Base-by-base conservation (phyloP, 306 rosid genomes). In the Rosa multiflora region DNA sequence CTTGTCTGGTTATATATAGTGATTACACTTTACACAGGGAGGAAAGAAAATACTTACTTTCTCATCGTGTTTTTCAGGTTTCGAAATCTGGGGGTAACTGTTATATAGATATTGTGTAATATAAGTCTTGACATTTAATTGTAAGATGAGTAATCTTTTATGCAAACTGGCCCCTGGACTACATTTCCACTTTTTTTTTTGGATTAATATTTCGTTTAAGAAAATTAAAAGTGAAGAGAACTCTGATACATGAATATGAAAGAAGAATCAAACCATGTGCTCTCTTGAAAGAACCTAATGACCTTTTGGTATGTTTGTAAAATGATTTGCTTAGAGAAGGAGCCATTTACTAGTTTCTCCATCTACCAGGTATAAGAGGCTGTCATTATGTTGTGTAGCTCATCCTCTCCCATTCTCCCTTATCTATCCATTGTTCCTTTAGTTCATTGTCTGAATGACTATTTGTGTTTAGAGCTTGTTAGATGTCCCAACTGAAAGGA, bases 61-160 rank as follows among this genome's bases (percentile, higher is more conserved):
- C 61, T 83, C 83, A 82, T 88, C 71, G 72, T 83, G 83, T 83
- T 81, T 90, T 87, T 85, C 32, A 95, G 99, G 99, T 94, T 77
- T 91, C 97, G 46, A 95, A 95, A 92, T 75, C 98, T 0, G 99
- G 99, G 43, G 99, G 98, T 92, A 87, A 84, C 82, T 67, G n/a
- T 80, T 74, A 76, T 29, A 80, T 53, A 48, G 8, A 76, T 69
- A 75, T 48, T 52, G 74, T 77, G 20, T 21, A 73, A 13, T 23
- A 0, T 8, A 47, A 18, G 21, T 72, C 10, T 17, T 55, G 29
- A 8, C 12, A 20, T 56, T 56, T 2, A 8, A 56, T n/a, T 56
- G 12, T n/a, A n/a, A 56, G 32, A 56, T 56, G 32, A 21, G 13
- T 32, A 32, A 32, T 32, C 43, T 12, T 63, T 20, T 14, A 63